Percentiles rank a stretch among this genome's conserved stretches.
Evolutionary conservation across 2,329 filamentous ascomycete species (phyloP).

Genomic region (Sclerotinia minor): DNA sequence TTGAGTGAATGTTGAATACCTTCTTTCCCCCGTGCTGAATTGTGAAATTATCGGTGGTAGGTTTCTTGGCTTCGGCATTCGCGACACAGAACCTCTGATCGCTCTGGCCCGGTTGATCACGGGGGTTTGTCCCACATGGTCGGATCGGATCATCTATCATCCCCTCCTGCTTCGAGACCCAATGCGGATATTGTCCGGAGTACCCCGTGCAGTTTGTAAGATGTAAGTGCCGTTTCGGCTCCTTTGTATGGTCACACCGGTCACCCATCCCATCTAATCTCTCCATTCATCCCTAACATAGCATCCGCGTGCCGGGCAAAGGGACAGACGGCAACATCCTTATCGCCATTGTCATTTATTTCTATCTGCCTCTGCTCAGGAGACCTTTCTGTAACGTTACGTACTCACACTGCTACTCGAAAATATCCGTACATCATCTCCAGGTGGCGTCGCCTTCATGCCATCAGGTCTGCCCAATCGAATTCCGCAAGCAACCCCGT

Average conservation of each 20-base stretch:
- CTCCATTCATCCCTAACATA: neutral
- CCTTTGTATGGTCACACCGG: neutral
- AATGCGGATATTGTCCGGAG: neutral
- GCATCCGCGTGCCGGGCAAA: constrained; percentile 8
- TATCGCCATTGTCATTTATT: neutral
- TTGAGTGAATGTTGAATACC: constrained; percentile 63
- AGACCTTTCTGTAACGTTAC: constrained; percentile 13
- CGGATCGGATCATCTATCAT: neutral
- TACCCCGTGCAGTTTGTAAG: too few relatives aligned
- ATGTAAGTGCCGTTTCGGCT: too few relatives aligned
- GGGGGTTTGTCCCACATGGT: neutral
- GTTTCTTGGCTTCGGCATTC: constrained; percentile 57
- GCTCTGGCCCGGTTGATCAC: neutral
- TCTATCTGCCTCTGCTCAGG: constrained; percentile 1
- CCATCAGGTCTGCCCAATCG: too few relatives aligned
- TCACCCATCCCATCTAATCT: neutral
- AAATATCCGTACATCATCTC: neutral
- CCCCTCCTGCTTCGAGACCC: neutral
- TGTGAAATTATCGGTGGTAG: constrained; percentile 65
- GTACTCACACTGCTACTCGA: too few relatives aligned
- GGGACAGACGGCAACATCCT: neutral
- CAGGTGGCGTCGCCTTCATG: neutral
- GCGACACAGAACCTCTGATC: constrained; percentile 43
- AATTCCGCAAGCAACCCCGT: too few relatives aligned
- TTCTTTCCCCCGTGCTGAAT: constrained; percentile 53